These are phyloP conservation scores for Globisporangium heterothallicum DNA, from an alignment of 352 stramenopile species.

Conservation along the genomic window DNA sequence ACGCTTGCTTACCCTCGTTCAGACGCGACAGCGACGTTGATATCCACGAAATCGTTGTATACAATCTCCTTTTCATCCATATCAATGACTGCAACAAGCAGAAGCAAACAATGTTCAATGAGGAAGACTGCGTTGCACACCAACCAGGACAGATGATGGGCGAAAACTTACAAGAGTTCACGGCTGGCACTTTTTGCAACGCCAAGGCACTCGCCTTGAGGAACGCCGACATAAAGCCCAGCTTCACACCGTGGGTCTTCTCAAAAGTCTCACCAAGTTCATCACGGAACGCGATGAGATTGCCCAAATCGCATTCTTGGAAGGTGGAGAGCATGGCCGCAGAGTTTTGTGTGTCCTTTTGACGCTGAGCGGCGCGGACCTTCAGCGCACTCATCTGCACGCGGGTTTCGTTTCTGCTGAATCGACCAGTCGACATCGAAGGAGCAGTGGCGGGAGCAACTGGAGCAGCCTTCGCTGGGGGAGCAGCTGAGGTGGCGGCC, in stretches of 20 bases:
- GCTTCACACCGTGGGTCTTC: conserved; percentile 96
- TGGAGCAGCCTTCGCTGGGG: conserved; percentile 18
- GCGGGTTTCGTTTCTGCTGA: conserved; percentile 66
- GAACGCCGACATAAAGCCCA: conserved; percentile 99
- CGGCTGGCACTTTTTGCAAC: conserved; percentile 90
- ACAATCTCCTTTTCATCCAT: conserved; percentile 98
- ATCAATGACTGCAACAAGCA: conserved; percentile 87
- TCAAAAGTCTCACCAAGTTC: conserved; percentile 92
- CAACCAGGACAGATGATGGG: neutral
- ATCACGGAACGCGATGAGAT: conserved; percentile 92
- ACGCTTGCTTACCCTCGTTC: conserved; percentile 90
- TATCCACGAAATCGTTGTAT: conserved; percentile 98
- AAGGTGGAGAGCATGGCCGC: conserved; percentile 99
- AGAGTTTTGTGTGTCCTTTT: conserved; percentile 98
- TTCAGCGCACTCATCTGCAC: conserved; percentile 97
- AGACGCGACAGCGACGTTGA: conserved; percentile 96
- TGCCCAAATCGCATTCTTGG: conserved; percentile 97
- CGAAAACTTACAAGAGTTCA: conserved; percentile 92
- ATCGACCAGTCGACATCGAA: conserved; percentile 20
- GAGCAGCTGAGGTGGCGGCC: conserved; percentile 14
- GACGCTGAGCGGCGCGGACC: conserved; percentile 90
- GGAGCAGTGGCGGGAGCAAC: conserved; percentile 23
- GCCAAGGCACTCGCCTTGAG: conserved; percentile 94
- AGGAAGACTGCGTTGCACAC: conserved; percentile 3
- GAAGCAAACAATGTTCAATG: conserved; percentile 5